Base-by-base conservation (phyloP, 2,329 filamentous ascomycete species). In the Pestalotiopsis sp. region DNA sequence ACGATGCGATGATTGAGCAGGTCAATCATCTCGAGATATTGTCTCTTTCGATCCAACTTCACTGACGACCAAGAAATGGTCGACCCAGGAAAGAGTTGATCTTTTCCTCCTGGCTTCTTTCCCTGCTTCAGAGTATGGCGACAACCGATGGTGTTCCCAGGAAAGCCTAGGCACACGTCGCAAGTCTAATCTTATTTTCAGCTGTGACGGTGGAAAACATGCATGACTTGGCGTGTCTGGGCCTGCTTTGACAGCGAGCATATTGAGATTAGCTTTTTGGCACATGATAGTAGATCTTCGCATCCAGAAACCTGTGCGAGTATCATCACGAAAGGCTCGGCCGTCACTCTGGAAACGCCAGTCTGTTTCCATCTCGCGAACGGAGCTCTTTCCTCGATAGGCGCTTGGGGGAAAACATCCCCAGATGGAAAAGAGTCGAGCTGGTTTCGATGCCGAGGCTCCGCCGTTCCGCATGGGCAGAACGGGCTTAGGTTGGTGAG, bases 391-490 rank as follows among this genome's bases (percentile, higher is more conserved):
- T n/a, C 23, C 57, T 59, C 57, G 23, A 59, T 59, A 59, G 23
- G 57, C 23, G 57, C 57, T 36, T 59, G 57, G 11, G 20, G 6
- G 9, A 23, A n/a, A 52, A 52, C 45, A 52, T 52, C 45, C 45
- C 45, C 45, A 52, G 17, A 36, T 36, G 31, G 17, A n/a, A 52
- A 52, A n/a, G 20, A 52, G 45, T 23, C 57, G 57, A 59, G 6
- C 23, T 36, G 31, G 57, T 59, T 36, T 59, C 60, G 23, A 62
- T 67, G 65, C 68, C 66, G 64, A 69, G 67, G 62, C 72, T 73
- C 64, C 65, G 38, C 60, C 69, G 66, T 67, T 70, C 73, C 72
- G 70, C 72, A 73, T 71, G 70, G 64, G 64, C 69, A 69, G 57
- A 36, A 62, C 13, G 36, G 36, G 59, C 59, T 31, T 39, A 39